Evolutionary conservation across 257 asterid species (phyloP).

Genomic region (Solanum chmielewskii): DNA sequence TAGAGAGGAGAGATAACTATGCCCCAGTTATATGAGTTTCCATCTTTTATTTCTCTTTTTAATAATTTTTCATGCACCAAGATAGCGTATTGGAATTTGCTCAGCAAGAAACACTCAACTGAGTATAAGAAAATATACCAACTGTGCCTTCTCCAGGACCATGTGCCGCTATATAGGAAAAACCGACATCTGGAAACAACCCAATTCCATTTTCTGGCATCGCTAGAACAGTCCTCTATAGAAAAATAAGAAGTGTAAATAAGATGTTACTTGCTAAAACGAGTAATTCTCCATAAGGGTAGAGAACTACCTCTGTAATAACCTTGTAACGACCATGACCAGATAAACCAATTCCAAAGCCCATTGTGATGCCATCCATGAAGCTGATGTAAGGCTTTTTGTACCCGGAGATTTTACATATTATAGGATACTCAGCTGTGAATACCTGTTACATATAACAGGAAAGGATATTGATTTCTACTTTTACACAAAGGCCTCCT

Average conservation of each 20-base stretch:
- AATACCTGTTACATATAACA: slow-evolving; percentile 47
- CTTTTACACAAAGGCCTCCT: background rate
- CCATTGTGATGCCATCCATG: slow-evolving; percentile 99
- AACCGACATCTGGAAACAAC: slow-evolving; percentile 96
- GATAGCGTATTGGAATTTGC: background rate
- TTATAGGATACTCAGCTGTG: slow-evolving; percentile 85
- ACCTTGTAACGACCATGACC: slow-evolving; percentile 94
- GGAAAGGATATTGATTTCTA: background rate
- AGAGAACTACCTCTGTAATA: slow-evolving; percentile 64
- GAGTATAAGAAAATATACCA: slow-evolving; percentile 33
- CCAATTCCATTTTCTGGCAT: slow-evolving; percentile 99
- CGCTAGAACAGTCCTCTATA: slow-evolving; percentile 89
- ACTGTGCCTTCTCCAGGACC: slow-evolving; percentile 98
- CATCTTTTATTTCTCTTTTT: background rate
- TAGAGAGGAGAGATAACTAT: background rate
- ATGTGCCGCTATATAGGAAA: slow-evolving; percentile 88
- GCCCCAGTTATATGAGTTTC: background rate
- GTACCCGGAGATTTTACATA: slow-evolving; percentile 84
- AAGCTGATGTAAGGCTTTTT: slow-evolving; percentile 87
- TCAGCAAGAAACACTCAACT: background rate
- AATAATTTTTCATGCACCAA: background rate
- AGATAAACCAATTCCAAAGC: slow-evolving; percentile 92
- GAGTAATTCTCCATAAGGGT: background rate
- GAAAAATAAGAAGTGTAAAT: background rate
- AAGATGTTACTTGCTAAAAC: background rate